Percentiles rank a stretch among this genome's conserved stretches.
Conservation (phyloP, 2,329 filamentous ascomycete genomes). For the Colletotrichum spaethianum region DNA sequence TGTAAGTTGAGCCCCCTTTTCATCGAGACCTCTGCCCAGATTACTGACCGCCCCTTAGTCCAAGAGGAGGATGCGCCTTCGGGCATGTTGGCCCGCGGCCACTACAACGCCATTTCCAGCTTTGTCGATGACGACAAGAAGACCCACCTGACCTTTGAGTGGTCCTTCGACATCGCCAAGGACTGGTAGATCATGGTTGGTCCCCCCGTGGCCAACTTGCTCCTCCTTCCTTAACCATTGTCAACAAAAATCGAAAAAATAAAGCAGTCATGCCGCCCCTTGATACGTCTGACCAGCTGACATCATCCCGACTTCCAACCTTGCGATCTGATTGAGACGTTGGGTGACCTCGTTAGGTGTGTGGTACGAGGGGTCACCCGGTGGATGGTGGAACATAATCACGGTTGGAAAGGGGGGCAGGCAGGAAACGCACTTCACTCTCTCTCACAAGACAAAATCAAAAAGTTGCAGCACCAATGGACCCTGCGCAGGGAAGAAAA, state of each 20-base stretch:
- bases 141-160: constrained; percentile 92
- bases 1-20: constrained; percentile 74
- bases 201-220: not conserved
- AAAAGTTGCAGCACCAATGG: not conserved
- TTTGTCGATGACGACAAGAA: constrained; percentile 97
- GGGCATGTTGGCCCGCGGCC: constrained; percentile 89
- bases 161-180: constrained; percentile 97
- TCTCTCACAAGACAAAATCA: not conserved
- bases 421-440: not conserved
- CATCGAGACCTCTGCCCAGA: not conserved
- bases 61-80: constrained; percentile 91
- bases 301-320: too few species aligned
- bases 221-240: not conserved
- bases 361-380: not conserved
- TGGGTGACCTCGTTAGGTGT: not conserved
- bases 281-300: not conserved
- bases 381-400: not conserved
- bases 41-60: constrained; percentile 67
- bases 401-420: not conserved
- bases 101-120: constrained; percentile 90
- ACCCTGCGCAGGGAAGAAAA: not conserved
- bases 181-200: constrained; percentile 77
- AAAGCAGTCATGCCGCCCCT: not conserved
- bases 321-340: not conserved
- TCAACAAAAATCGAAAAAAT: not conserved